phyloP scores from a whole-genome alignment of 495 filamentous ascomycete genomes.

The Aspergillus sclerotiicarbonarius region DNA sequence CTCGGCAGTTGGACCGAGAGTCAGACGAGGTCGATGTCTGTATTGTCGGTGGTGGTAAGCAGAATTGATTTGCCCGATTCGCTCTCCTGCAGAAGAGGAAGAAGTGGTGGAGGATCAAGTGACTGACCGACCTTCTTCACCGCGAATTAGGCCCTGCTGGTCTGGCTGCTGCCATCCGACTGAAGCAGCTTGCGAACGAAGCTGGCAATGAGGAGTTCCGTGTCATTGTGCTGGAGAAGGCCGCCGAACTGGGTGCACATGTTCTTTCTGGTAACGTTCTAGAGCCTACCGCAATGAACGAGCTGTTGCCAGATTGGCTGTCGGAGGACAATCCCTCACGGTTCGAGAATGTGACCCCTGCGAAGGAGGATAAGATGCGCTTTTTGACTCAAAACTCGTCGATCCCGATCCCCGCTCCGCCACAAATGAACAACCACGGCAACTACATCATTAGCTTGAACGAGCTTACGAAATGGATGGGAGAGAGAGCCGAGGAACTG shows the following conservation, averaged over 20 bases:
- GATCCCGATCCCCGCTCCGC: constrained; percentile 80
- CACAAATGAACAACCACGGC: constrained; percentile 97
- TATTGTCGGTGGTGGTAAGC: constrained; percentile 85
- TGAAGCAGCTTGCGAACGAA: constrained; percentile 94
- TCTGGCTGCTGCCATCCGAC: constrained; percentile 84
- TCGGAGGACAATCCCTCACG: constrained; percentile 78
- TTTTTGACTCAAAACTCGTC: constrained; percentile 84
- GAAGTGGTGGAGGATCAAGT: not conserved
- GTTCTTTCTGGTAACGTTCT: constrained; percentile 96
- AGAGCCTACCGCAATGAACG: constrained; percentile 82
- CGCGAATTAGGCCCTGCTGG: constrained; percentile 72
- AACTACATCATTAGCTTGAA: constrained; percentile 97
- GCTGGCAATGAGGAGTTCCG: constrained; percentile 96
- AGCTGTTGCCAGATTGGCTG: constrained; percentile 93
- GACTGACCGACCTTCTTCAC: constrained; percentile 16
- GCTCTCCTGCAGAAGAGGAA: not conserved
- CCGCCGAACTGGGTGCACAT: constrained; percentile 91
- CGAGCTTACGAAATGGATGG: constrained; percentile 91
- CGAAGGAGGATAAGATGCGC: constrained; percentile 81
- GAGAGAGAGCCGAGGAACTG: constrained; percentile 89
- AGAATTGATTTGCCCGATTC: not conserved
- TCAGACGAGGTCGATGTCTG: constrained; percentile 93
- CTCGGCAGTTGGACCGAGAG: constrained; percentile 73
- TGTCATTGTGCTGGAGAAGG: constrained; percentile 91
- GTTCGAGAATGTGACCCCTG: constrained; percentile 81